A percentile compares a stretch with the other conserved stretches of the same genome.
phyloP scores from a whole-genome alignment of 495 filamentous ascomycete species.

The Neurospora sp. region DNA sequence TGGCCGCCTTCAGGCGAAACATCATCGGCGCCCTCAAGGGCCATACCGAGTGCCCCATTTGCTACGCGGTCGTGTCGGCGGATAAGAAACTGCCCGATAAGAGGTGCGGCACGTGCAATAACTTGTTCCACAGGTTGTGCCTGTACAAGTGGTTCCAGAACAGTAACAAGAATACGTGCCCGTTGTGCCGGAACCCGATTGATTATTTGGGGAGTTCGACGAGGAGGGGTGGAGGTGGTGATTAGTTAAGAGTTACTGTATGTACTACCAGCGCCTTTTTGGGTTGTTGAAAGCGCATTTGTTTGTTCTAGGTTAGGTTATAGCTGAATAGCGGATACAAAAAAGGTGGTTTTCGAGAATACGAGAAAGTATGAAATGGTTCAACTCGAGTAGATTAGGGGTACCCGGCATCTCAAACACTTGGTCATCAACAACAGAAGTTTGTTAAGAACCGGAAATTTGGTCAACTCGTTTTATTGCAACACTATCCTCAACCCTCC shows the following conservation, averaged over 20 bases:
- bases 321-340: not conserved
- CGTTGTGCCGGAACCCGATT: conserved; percentile 79
- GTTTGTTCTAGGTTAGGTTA: not conserved
- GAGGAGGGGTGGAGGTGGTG: conserved; percentile 5
- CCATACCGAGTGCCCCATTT: conserved; percentile 93
- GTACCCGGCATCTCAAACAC: not conserved
- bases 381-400: not conserved
- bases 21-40: conserved; percentile 80
- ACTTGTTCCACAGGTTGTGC: conserved; percentile 83
- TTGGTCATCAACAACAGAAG: not conserved
- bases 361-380: not conserved
- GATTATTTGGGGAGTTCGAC: conserved; percentile 42
- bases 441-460: not conserved
- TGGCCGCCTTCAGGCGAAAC: conserved; percentile 73
- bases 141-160: conserved; percentile 94
- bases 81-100: conserved; percentile 87
- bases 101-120: conserved; percentile 84
- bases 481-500: not conserved
- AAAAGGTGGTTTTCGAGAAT: not conserved
- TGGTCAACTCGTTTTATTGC: not conserved
- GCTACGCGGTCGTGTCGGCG: conserved; percentile 82
- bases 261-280: not conserved
- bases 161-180: conserved; percentile 81
- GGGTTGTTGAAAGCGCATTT: not conserved
- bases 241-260: not conserved